Evolutionary conservation across 768 basidiomycete species (phyloP).

Genomic region (Boletus rufocinnamomeus): DNA sequence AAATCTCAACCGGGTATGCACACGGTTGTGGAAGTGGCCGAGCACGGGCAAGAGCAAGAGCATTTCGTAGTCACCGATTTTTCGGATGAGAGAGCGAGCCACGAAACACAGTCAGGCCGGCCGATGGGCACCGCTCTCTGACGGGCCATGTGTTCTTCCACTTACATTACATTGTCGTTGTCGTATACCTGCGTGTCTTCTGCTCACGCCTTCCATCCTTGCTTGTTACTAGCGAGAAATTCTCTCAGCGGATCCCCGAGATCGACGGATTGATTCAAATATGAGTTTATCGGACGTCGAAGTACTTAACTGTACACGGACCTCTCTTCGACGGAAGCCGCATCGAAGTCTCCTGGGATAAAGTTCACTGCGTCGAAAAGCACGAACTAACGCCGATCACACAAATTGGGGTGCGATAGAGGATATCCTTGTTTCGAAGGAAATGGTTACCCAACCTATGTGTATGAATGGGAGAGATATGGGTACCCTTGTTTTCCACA

Average conservation of each 20-base stretch:
- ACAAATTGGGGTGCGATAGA: background rate
- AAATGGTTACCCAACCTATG: background rate
- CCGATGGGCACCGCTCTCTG: slow-evolving; percentile 35
- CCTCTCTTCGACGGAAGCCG: background rate
- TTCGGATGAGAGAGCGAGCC: slow-evolving; percentile 10
- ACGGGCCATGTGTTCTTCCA: slow-evolving; percentile 4
- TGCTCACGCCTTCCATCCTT: background rate
- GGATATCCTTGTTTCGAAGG: slow-evolving; percentile 2
- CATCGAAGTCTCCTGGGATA: background rate
- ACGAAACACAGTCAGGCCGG: slow-evolving; percentile 20
- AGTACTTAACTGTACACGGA: background rate
- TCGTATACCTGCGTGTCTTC: background rate
- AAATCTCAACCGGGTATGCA: slow-evolving; percentile 21
- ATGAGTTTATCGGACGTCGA: background rate
- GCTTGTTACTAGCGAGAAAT: background rate
- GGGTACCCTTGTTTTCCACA: background rate
- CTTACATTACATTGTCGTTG: background rate
- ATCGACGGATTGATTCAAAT: background rate
- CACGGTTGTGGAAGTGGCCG: slow-evolving; percentile 30
- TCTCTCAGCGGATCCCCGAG: background rate
- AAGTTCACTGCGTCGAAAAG: background rate
- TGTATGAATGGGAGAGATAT: background rate
- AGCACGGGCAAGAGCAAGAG: slow-evolving; percentile 23
- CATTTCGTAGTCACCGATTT: slow-evolving; percentile 6
- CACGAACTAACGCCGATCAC: background rate